phyloP scores from a whole-genome alignment of 179 eudicot species.

The Heliamphora pulchella region DNA sequence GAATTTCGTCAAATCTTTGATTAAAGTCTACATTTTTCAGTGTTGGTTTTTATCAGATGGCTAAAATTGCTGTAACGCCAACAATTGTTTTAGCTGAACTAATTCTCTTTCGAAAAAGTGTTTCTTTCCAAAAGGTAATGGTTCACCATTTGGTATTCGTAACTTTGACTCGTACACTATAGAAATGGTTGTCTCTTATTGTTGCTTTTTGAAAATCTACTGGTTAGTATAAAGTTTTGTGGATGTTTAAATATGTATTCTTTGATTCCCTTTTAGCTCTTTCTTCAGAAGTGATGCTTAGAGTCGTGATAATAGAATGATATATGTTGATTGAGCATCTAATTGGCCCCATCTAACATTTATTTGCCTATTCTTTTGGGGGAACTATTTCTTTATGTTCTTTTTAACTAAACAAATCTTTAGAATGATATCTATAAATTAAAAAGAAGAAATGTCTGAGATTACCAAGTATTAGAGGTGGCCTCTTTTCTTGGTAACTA shows the following conservation, averaged over 20 bases:
- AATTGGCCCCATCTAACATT: neutral
- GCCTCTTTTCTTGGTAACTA: neutral
- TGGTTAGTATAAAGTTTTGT: neutral
- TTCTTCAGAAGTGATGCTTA: neutral
- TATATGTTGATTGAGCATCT: neutral
- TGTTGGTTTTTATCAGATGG: slow-evolving; percentile 98
- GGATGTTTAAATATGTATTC: neutral
- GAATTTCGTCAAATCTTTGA: slow-evolving; percentile 7
- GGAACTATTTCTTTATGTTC: neutral
- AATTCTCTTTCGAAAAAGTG: slow-evolving; percentile 50
- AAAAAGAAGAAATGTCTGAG: neutral
- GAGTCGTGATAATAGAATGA: neutral
- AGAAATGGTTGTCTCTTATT: neutral
- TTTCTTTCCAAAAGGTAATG: slow-evolving; percentile 65
- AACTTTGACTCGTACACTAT: neutral
- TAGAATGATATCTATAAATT: neutral
- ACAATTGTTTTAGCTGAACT: slow-evolving; percentile 86
- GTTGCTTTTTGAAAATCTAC: neutral
- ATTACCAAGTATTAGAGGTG: neutral
- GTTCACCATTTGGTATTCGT: neutral
- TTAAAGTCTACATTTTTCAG: slow-evolving; percentile 34
- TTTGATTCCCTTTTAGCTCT: neutral
- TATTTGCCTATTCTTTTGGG: neutral
- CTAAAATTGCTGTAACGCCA: slow-evolving; percentile 92
- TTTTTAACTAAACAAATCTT: neutral